Base-by-base conservation (phyloP, 345 rosid genomes). In the Turritis glabra region DNA sequence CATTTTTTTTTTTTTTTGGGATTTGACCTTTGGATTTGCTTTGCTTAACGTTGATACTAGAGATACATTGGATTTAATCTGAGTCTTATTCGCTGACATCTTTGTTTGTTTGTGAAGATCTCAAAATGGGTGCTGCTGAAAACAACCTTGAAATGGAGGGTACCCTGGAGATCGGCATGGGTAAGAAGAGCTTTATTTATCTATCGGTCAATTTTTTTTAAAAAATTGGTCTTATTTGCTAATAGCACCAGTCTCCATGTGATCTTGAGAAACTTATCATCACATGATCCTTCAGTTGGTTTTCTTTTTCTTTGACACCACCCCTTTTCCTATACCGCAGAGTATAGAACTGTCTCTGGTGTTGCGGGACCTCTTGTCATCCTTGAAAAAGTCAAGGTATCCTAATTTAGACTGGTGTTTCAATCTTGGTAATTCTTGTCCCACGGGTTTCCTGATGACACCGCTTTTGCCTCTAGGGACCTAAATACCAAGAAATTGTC, bases 361-460 rank as follows among this genome's bases (percentile, higher is more conserved):
- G 97, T 92, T 76, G 97, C 97, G 1, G 97, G 97, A 48, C 97
- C 97, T 73, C 85, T 92, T 55, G 95, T 92, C 60, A 92, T 93
- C 67, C 95, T 93, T 23, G 97, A 93, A 0, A 93, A 93, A 85
- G 98, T 93, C 59, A 93, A 93, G 98, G 98, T 38, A 46, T 17
- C 15, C n/a, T n/a, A n/a, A n/a, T 19, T 13, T 30, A 33, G 37
- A 14, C 35, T 56, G 18, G 47, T 13, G 0, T 46, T 58, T 46
- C 5, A 5, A 21, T 46, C 17, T 48, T 60, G 1, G 15, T 18
- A 30, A 30, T 44, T 66, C 46, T 61, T 30, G 13, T 47, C 68
- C 47, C 22, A 9, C 12, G 27, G 50, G 19, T 38, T 30, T 13
- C 11, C 8, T 25, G 9, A 21, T 63, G 40, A 9, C 48, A 10